Conservation (phyloP, 78 protist genomes). For the Goniomonas avonlea region DNA sequence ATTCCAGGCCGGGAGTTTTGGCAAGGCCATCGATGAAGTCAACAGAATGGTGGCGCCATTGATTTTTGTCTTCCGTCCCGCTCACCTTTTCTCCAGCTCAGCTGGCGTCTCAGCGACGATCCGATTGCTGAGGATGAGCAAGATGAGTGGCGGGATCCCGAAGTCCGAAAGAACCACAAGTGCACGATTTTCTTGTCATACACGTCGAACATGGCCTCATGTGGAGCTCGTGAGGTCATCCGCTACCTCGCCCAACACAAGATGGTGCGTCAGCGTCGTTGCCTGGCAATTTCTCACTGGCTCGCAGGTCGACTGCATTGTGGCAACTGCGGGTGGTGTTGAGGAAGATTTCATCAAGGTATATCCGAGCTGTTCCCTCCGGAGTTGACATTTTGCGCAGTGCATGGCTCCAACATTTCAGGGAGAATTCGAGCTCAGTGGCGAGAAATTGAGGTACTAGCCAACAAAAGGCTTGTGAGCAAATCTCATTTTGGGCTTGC, state of each 20-base stretch:
- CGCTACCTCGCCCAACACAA: slow-evolving; percentile 74
- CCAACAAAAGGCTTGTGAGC: no score
- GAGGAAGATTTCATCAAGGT: slow-evolving; percentile 99
- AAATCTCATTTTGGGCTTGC: no score
- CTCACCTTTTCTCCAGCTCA: neutral
- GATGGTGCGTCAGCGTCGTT: slow-evolving; percentile 5
- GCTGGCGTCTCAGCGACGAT: slow-evolving; percentile 42
- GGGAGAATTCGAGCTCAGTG: slow-evolving; percentile 86
- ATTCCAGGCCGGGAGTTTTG: slow-evolving; percentile 84
- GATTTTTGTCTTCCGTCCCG: neutral
- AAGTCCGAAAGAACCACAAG: slow-evolving; percentile 1
- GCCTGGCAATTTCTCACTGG: neutral
- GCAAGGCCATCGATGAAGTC: slow-evolving; percentile 77
- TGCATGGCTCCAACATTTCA: slow-evolving; percentile 88
- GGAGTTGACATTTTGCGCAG: no score
- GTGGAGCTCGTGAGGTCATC: slow-evolving; percentile 89
- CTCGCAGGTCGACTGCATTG: slow-evolving; percentile 64
- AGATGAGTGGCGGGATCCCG: slow-evolving; percentile 2
- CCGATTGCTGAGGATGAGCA: slow-evolving; percentile 40
- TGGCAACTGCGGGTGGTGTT: slow-evolving; percentile 97
- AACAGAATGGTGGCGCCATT: slow-evolving; percentile 62
- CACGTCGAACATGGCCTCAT: slow-evolving; percentile 93
- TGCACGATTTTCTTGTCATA: slow-evolving; percentile 85
- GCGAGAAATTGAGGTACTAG: slow-evolving; percentile 41
- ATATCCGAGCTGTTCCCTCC: no score